A percentile compares a stretch with the other conserved stretches of the same genome.
Conservation (phyloP, 306 rosid species). For the Ziziphus jujuba region DNA sequence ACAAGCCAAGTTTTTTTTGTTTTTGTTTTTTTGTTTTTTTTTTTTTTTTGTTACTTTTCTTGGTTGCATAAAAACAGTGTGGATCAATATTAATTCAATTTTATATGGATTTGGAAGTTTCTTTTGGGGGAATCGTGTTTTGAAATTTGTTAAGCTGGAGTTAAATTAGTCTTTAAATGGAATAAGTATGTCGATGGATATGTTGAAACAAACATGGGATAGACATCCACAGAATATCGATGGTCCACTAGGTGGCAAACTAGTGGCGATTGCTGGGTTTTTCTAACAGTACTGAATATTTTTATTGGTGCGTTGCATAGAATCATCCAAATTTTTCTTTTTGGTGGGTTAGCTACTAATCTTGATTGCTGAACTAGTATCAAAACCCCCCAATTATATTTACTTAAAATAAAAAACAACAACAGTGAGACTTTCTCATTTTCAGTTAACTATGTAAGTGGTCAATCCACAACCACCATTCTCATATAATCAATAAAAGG, state of each 20-base stretch:
- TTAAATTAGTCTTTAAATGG: too few species aligned
- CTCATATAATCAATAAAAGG: slow-evolving; percentile 13
- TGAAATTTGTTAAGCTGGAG: too few species aligned
- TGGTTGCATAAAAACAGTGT: too few species aligned
- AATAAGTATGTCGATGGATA: too few species aligned
- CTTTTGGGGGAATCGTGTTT: too few species aligned
- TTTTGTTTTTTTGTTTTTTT: too few species aligned
- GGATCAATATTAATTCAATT: too few species aligned
- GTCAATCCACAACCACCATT: slow-evolving; percentile 49
- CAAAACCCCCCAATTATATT: background rate
- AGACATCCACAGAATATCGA: slow-evolving; percentile 28
- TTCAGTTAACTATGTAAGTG: slow-evolving; percentile 21
- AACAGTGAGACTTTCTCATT: background rate
- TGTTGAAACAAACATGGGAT: background rate
- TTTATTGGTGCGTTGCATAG: slow-evolving; percentile 28
- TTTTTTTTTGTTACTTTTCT: too few species aligned
- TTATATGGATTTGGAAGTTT: too few species aligned
- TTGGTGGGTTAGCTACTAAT: slow-evolving; percentile 28
- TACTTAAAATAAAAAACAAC: background rate
- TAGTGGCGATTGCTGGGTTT: background rate
- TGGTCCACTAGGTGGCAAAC: slow-evolving; percentile 15
- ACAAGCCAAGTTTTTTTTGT: too few species aligned
- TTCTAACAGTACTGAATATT: slow-evolving; percentile 10
- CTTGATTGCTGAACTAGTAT: slow-evolving; percentile 7
- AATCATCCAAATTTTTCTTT: slow-evolving; percentile 25